Evolutionary conservation across 2,329 filamentous ascomycete species (phyloP), one percentile per base, ranked within the genome.

Genomic region (Gliomastix tumulicola): DNA sequence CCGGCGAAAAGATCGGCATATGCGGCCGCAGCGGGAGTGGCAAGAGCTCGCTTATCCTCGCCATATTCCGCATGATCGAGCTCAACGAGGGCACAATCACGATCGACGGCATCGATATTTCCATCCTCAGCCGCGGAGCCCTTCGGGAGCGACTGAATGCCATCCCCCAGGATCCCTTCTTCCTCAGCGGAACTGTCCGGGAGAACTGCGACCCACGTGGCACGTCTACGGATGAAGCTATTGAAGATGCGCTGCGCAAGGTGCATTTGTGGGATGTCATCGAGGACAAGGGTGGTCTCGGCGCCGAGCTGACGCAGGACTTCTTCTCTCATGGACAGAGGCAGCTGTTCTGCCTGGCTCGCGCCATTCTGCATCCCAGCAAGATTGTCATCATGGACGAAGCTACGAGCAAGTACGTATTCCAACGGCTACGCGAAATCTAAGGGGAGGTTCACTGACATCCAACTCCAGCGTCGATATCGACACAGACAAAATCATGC

Each of bases 401-500:
- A 43, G 55, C 59, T 2, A 66, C 61, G 5, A 65, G 56, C 51
- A 62, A 52, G 55, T 53, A 44, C n/a, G 40, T 30, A 21, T 32
- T 17, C n/a, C 18, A 16, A 19, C 12, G 22, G 17, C n/a, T n/a
- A n/a, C n/a, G n/a, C n/a, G n/a, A n/a, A n/a, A n/a, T n/a, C n/a
- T n/a, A n/a, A n/a, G n/a, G n/a, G n/a, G n/a, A n/a, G n/a, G n/a
- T n/a, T n/a, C n/a, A n/a, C n/a, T n/a, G n/a, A n/a, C n/a, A n/a
- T n/a, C n/a, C n/a, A n/a, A n/a, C n/a, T n/a, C n/a, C n/a, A n/a
- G n/a, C 17, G 76, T 82, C 9, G 76, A 83, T 53, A 69, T 82
- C 28, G 72, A 82, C 61, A 83, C 79, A 19, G 79, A 83, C 52
- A 76, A 75, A 38, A 65, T 82, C 63, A 65, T 84, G 37, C 79